Evolutionary conservation across 257 asterid species (phyloP), one percentile per base, ranked within the genome.

Genomic region (Salvia splendens): DNA sequence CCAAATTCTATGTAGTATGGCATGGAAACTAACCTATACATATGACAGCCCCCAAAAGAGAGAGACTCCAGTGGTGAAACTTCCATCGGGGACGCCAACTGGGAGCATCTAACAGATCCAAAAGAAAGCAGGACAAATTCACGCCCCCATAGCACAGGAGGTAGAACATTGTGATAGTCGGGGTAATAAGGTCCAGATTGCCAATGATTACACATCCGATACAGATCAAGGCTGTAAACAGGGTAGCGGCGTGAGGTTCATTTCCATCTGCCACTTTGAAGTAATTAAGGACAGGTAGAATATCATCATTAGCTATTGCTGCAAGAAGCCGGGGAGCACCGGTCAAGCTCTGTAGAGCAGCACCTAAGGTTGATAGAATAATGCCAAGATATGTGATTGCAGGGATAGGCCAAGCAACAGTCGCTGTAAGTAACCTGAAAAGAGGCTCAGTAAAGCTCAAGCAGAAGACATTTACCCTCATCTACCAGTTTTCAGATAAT

Each of bases 81-180:
- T 88, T 93, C 99, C 99, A 93, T 60, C 99, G 92, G 65, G 97
- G 99, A 48, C 99, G 97, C 99, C 99, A 93, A 83, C 99, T 88
- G 78, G 97, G 99, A 75, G 99, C 97, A 85, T 93, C 99, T 69
- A 93, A 79, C 61, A 93, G 92, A 83, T 93, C 99, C 84, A 93
- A 80, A 72, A 93, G 99, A 74, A 93, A 90, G 86, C 97, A 93
- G 54, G 99, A 90, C 74, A 93, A 80, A 76, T 93, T 93, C 80
- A 93, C 97, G 1, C 99, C 99, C 47, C 85, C 97, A 65, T 93
- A 93, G 81, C 99, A 93, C 51, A 93, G 85, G 67, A 93, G 96
- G 87, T 83, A 90, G 80, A 93, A 93, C 99, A 93, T 93, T 55
- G 99, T 93, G 71, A 89, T 77, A 36, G 99, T 93, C 12, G 99